These are phyloP conservation scores for Arachnomyces sp. DNA, from an alignment of 2,329 filamentous ascomycete genomes.

Conservation along the genomic window DNA sequence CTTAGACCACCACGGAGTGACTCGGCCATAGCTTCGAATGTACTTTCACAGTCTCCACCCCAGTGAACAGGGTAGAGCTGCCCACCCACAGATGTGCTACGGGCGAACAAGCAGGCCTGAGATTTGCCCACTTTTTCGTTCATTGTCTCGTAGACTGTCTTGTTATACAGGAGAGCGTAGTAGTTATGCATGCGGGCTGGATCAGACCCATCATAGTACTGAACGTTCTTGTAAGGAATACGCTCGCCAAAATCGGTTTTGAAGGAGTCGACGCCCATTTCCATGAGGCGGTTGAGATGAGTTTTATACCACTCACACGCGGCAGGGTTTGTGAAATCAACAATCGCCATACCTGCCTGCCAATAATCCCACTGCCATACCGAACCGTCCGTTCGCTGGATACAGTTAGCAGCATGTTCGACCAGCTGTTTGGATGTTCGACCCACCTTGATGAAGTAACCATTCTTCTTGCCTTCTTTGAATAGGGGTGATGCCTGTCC, in stretches of 20 bases:
- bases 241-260: conserved; percentile 72
- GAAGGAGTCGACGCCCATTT: conserved; percentile 61
- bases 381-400: conserved; percentile 53
- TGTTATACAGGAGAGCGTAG: conserved; percentile 67
- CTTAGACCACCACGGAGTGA: conserved; percentile 58
- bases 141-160: conserved; percentile 58
- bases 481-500: conserved; percentile 62
- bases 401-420: neutral
- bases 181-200: conserved; percentile 66
- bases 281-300: conserved; percentile 56
- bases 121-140: conserved; percentile 43
- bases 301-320: conserved; percentile 57
- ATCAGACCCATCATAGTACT: conserved; percentile 55
- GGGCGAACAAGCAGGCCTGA: conserved; percentile 58
- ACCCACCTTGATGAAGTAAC: conserved; percentile 55
- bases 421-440: neutral
- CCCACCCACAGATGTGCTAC: conserved; percentile 58
- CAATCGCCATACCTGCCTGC: conserved; percentile 67
- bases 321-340: conserved; percentile 66
- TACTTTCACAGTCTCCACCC: conserved; percentile 69
- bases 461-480: conserved; percentile 51
- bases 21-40: conserved; percentile 64
- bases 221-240: conserved; percentile 56
- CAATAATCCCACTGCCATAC: conserved; percentile 70
- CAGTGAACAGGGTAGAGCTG: conserved; percentile 63